A percentile compares a stretch with the other conserved stretches of the same genome.
These are phyloP conservation scores for Vanrija sp. DNA, from an alignment of 1,284 basidiomycete species.

Conservation along the genomic window DNA sequence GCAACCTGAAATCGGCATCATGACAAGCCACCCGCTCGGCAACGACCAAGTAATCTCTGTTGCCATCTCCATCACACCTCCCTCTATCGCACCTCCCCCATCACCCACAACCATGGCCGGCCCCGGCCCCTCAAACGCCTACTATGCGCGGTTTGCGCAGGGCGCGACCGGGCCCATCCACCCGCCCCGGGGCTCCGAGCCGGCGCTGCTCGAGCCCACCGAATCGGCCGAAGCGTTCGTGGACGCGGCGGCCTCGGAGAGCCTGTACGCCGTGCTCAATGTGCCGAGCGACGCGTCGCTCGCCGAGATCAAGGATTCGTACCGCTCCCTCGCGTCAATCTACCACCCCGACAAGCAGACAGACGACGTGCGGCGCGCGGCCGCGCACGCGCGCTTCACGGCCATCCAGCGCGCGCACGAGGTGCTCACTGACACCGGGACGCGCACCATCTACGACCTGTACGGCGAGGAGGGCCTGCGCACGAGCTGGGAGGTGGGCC, in stretches of 20 bases:
- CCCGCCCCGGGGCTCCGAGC: constrained; percentile 24
- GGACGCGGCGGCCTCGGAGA: constrained; percentile 7
- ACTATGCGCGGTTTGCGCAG: constrained; percentile 34
- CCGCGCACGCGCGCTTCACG: constrained; percentile 38
- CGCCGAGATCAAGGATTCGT: constrained; percentile 40
- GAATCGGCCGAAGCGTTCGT: constrained; percentile 8
- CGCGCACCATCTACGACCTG: constrained; percentile 54
- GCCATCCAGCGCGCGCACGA: constrained; percentile 47
- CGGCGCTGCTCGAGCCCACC: constrained; percentile 22
- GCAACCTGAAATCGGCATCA: no score
- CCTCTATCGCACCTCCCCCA: no score
- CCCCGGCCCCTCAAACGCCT: constrained; percentile 42
- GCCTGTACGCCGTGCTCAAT: constrained; percentile 44
- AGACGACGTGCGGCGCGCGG: constrained; percentile 31
- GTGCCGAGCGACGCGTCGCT: constrained; percentile 33
- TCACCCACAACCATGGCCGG: constrained; percentile 36
- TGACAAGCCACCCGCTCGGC: no score
- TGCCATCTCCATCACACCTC: background rate
- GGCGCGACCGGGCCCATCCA: constrained; percentile 33
- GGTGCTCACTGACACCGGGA: constrained; percentile 50
- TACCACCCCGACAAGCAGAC: constrained; percentile 56
- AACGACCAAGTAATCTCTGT: background rate
- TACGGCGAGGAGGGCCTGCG: constrained; percentile 55
- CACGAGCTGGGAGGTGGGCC: constrained; percentile 51
- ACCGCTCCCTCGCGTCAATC: constrained; percentile 44